Evolutionary conservation across 805 yeast genomes (phyloP).

Genomic region (Ogataea naganishii): DNA sequence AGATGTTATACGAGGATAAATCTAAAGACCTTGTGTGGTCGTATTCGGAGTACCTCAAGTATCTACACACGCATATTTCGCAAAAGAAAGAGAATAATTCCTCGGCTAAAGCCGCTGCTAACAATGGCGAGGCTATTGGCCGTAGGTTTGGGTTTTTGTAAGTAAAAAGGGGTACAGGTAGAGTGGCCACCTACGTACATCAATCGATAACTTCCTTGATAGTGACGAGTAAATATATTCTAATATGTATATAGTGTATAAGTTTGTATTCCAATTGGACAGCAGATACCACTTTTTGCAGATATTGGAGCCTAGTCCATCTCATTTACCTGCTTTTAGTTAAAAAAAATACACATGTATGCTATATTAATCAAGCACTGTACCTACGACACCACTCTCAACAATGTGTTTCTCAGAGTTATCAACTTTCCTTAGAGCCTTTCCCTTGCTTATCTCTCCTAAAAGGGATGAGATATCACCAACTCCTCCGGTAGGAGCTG

Average conservation of each 20-base stretch:
- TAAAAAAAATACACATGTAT: not conserved
- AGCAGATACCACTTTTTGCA: too few species aligned
- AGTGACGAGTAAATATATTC: too few species aligned
- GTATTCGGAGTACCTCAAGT: constrained; percentile 58
- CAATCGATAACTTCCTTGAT: too few species aligned
- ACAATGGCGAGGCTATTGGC: too few species aligned
- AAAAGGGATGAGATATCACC: constrained; percentile 38
- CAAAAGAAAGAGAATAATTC: constrained; percentile 29
- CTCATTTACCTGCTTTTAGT: not conserved
- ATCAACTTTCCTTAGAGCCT: constrained; percentile 39
- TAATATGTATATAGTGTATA: too few species aligned
- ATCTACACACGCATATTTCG: constrained; percentile 56
- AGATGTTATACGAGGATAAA: constrained; percentile 68
- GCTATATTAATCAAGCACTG: constrained; percentile 26
- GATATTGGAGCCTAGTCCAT: too few species aligned
- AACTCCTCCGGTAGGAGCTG: constrained; percentile 21
- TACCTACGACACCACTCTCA: constrained; percentile 40
- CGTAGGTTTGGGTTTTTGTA: too few species aligned
- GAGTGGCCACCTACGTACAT: too few species aligned
- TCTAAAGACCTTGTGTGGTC: constrained; percentile 42
- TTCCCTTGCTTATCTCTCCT: constrained; percentile 51
- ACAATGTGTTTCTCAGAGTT: constrained; percentile 37
- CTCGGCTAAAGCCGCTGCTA: constrained; percentile 3
- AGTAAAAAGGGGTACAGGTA: too few species aligned
- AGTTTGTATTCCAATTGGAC: too few species aligned